Base-by-base conservation (phyloP, 2,329 filamentous ascomycete species). In the Aspergillus tamarii region DNA sequence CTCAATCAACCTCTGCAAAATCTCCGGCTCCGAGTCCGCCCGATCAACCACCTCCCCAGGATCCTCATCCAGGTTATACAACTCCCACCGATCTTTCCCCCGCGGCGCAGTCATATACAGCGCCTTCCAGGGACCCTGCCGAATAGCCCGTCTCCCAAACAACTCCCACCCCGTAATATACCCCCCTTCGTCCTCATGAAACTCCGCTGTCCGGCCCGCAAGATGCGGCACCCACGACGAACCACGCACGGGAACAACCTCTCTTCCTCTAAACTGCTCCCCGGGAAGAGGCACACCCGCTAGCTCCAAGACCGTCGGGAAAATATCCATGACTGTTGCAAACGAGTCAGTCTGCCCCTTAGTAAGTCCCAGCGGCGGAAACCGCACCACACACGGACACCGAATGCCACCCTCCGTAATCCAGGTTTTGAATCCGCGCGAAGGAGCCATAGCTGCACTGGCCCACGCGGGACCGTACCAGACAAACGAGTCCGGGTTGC, bases 391-490 rank as follows among this genome's bases (percentile, higher is more conserved):
- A 69, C 85, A 84, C 0, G 84, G 84, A 0, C 85, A 83, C 8
- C 83, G 81, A 16, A 86, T 82, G 45, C 84, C 84, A 1, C 84
- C 81, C 53, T 83, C 80, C 3, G 80, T 82, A 1, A 79, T 81
- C 69, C 83, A 84, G 9, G 80, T 77, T 61, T 84, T 84, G 77
- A 82, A 85, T 23, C 81, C 72, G 30, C 81, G 74, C 12, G 78
- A 82, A 1, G 83, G 83, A 1, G 84, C 83, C 0, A 84, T 86
- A 11, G 83, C 80, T 30, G 84, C 84, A 69, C 83, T 80, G 0
- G 85, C 85, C 84, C 85, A 87, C 19, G 81, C 81, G 3, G 83
- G 83, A 2, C 86, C 86, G 66, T 88, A 88, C 86, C 86, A 88
- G 63, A 87, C 83, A 70, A 86, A 88, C 3, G 82, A 85, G 70